Evolutionary conservation across 768 basidiomycete genomes (phyloP).

Genomic region (Serpula lacrymans): DNA sequence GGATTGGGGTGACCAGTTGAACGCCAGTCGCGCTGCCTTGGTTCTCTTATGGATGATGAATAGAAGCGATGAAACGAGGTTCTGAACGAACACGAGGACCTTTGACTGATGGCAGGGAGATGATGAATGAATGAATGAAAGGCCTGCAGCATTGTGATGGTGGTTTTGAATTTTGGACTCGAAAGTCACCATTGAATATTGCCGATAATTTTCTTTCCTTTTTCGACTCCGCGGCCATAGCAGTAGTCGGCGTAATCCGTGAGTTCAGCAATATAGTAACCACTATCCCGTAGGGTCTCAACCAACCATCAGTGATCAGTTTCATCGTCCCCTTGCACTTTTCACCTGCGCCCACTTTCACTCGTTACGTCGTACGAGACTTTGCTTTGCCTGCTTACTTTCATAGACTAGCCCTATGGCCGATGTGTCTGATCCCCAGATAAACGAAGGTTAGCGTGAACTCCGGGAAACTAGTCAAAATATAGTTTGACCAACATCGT

Average conservation of each 20-base stretch:
- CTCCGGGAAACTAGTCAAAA: slow-evolving; percentile 3
- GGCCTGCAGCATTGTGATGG: too few relatives aligned
- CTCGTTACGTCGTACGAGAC: too few relatives aligned
- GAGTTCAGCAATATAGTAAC: too few relatives aligned
- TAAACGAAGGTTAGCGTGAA: slow-evolving; percentile 58
- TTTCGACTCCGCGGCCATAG: too few relatives aligned
- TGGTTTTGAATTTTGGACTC: too few relatives aligned
- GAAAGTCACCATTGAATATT: too few relatives aligned
- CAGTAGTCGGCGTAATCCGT: too few relatives aligned
- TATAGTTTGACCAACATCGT: slow-evolving; percentile 14
- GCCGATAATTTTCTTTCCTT: too few relatives aligned
- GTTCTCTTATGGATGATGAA: slow-evolving; percentile 18
- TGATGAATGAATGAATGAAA: too few relatives aligned
- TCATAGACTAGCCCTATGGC: slow-evolving; percentile 49
- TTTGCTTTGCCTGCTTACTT: background rate
- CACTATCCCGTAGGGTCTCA: too few relatives aligned
- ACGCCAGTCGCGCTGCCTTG: slow-evolving; percentile 25
- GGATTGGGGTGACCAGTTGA: slow-evolving; percentile 29
- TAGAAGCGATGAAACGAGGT: slow-evolving; percentile 18
- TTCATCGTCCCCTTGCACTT: background rate
- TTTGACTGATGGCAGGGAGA: background rate
- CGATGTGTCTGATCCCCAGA: slow-evolving; percentile 71
- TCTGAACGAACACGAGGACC: background rate
- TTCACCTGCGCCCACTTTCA: too few relatives aligned
- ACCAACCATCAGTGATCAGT: background rate